These are phyloP conservation scores for Pseudocercospora musae DNA, from an alignment of 2,329 filamentous ascomycete genomes.

Conservation along the genomic window DNA sequence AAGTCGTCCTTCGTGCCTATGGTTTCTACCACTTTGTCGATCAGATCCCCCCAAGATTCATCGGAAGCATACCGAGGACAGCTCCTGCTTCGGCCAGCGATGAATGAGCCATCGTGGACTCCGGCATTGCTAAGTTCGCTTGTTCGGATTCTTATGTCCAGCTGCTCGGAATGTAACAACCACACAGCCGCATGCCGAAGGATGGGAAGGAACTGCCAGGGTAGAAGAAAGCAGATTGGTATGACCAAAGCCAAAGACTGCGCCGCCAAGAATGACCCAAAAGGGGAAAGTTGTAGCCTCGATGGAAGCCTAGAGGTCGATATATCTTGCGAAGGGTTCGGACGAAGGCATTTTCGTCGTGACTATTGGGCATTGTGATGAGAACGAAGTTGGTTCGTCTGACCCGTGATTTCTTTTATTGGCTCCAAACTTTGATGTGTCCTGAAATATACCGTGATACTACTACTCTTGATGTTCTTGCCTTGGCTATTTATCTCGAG, in stretches of 20 bases:
- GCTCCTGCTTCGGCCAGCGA: background rate
- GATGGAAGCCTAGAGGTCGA: conserved; percentile 52
- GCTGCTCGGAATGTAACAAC: background rate
- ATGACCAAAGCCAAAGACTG: conserved; percentile 40
- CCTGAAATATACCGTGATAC: background rate
- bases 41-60: conserved; percentile 18
- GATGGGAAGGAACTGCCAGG: conserved; percentile 42
- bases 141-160: background rate
- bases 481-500: background rate
- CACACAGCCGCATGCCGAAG: conserved; percentile 37
- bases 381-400: background rate
- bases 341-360: background rate
- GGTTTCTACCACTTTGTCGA: conserved; percentile 34
- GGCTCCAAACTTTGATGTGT: background rate
- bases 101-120: background rate
- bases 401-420: background rate
- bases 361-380: background rate
- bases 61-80: background rate
- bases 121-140: background rate
- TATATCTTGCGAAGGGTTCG: conserved; percentile 34
- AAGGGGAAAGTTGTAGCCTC: conserved; percentile 57
- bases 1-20: conserved; percentile 2
- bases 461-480: background rate
- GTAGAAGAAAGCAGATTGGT: conserved; percentile 39
- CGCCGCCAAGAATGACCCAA: conserved; percentile 34